A percentile compares a stretch with the other conserved stretches of the same genome.
These are phyloP conservation scores for Rhizopogon salebrosus DNA, from an alignment of 768 basidiomycete genomes.

Conservation along the genomic window DNA sequence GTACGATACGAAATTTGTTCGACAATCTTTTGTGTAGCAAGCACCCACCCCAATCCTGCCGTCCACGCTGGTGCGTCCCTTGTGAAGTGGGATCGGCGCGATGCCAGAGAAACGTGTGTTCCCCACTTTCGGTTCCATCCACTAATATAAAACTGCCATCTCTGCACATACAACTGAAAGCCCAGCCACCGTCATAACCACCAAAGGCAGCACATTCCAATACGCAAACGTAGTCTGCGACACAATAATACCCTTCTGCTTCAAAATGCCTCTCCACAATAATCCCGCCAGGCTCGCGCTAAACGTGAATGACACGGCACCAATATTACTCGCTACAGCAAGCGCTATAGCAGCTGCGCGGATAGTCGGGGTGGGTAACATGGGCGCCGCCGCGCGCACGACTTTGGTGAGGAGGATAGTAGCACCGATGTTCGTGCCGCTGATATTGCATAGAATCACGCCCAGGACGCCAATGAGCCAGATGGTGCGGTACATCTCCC, in stretches of 20 bases:
- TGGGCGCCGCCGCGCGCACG: slow-evolving; percentile 42
- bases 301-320: slow-evolving; percentile 87
- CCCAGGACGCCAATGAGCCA: slow-evolving; percentile 69
- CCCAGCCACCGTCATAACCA: slow-evolving; percentile 61
- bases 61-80: no score
- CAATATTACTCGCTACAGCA: slow-evolving; percentile 84
- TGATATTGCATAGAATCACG: slow-evolving; percentile 73
- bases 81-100: no score
- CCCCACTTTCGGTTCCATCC: no score
- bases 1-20: no score
- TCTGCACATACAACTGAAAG: slow-evolving; percentile 72
- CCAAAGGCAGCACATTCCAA: slow-evolving; percentile 65
- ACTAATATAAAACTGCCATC: slow-evolving; percentile 52
- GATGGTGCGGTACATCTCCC: slow-evolving; percentile 44
- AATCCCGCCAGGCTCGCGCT: slow-evolving; percentile 85
- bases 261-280: slow-evolving; percentile 73
- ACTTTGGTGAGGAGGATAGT: slow-evolving; percentile 86
- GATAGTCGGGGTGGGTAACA: slow-evolving; percentile 28
- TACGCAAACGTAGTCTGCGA: slow-evolving; percentile 58
- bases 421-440: slow-evolving; percentile 88
- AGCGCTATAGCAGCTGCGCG: slow-evolving; percentile 66
- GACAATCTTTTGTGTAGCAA: no score
- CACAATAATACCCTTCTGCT: slow-evolving; percentile 66
- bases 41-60: no score
- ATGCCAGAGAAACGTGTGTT: no score